Evolutionary conservation across 208 protist genomes (phyloP).

Genomic region (Crithidia thermophila): DNA sequence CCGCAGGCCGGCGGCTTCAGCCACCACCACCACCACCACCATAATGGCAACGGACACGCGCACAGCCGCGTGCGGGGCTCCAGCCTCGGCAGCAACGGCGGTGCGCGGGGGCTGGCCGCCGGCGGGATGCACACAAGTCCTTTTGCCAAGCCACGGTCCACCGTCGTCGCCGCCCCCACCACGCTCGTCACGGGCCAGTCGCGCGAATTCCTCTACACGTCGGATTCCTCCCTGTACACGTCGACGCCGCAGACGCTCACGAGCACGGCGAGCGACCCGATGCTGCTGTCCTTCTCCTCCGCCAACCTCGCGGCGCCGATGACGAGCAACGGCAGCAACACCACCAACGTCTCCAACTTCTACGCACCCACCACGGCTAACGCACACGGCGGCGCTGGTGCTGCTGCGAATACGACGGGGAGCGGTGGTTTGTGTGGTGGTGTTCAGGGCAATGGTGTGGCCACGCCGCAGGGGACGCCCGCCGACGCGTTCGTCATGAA

Average conservation of each 20-base stretch:
- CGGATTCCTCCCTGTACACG: constrained; percentile 5
- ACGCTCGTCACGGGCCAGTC: constrained; percentile 2
- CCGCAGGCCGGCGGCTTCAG: background rate
- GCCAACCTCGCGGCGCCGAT: constrained; percentile 25
- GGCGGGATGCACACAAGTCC: background rate
- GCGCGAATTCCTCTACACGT: constrained; percentile 10
- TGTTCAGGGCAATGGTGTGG: no score
- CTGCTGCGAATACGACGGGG: no score
- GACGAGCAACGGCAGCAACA: constrained; percentile 13
- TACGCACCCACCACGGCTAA: background rate
- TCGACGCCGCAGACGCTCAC: constrained; percentile 11
- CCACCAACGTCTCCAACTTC: constrained; percentile 1
- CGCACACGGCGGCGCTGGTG: background rate
- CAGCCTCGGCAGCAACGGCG: constrained; percentile 14
- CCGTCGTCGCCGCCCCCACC: background rate
- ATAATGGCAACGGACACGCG: background rate
- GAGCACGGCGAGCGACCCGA: constrained; percentile 11
- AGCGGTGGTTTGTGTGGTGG: no score
- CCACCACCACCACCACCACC: background rate
- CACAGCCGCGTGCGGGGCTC: background rate
- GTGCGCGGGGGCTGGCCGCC: no score
- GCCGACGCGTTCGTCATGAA: constrained; percentile 24
- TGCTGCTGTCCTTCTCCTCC: constrained; percentile 12
- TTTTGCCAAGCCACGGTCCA: background rate
- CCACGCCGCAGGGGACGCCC: background rate